A percentile compares a stretch with the other conserved stretches of the same genome.
phyloP scores from a whole-genome alignment of 2,329 filamentous ascomycete species.

The Fusarium coffeatum region DNA sequence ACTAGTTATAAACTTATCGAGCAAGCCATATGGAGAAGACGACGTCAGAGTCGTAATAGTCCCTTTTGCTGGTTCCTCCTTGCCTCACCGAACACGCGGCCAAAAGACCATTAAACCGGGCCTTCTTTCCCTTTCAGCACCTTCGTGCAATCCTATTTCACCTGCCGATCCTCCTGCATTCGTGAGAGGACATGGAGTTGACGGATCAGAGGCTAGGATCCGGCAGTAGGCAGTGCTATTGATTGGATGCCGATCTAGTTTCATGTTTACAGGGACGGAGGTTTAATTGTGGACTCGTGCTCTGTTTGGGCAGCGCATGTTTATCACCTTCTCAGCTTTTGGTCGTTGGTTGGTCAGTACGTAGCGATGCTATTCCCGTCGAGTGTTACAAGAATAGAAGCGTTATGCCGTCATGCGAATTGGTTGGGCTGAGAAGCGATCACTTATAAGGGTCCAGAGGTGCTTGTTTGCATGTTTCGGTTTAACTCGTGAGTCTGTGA shows the following conservation, averaged over 20 bases:
- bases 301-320: constrained; percentile 7
- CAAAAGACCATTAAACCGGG: constrained; percentile 33
- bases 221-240: constrained; percentile 10
- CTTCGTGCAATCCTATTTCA: constrained; percentile 29
- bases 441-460: not conserved
- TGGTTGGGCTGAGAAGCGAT: constrained; percentile 12
- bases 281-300: constrained; percentile 13
- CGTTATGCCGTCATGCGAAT: not conserved
- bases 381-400: constrained; percentile 26
- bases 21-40: constrained; percentile 32
- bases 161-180: constrained; percentile 41
- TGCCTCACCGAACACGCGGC: constrained; percentile 33
- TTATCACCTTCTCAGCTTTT: not conserved
- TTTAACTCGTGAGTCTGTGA: constrained; percentile 1
- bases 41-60: constrained; percentile 28
- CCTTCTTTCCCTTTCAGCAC: constrained; percentile 13
- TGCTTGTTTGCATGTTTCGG: constrained; percentile 16
- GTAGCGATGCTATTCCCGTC: constrained; percentile 11
- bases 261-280: constrained; percentile 28
- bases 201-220: constrained; percentile 24
- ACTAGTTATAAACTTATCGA: constrained; percentile 30
- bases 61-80: constrained; percentile 3
- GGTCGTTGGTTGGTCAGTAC: not conserved
- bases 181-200: constrained; percentile 24
- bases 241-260: constrained; percentile 36